These are phyloP conservation scores for Mycena olivaceomarginata DNA, from an alignment of 768 basidiomycete species.

Conservation along the genomic window DNA sequence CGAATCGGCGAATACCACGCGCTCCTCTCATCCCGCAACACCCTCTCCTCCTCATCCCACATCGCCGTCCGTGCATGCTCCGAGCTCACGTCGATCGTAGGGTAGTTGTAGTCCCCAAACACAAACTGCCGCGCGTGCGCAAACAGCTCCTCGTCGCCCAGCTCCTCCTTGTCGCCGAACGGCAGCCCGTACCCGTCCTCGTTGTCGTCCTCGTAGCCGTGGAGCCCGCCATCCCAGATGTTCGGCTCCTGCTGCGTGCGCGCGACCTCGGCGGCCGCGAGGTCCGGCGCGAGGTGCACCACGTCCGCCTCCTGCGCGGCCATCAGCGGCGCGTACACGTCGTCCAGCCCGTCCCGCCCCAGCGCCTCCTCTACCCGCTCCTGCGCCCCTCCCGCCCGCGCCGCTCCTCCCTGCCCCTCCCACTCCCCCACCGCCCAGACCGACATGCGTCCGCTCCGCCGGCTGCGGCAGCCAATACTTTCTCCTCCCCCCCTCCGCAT, in stretches of 20 bases:
- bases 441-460: conserved; percentile 59
- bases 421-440: conserved; percentile 62
- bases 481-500: conserved; percentile 90
- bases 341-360: conserved; percentile 67
- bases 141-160: conserved; percentile 85
- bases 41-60: conserved; percentile 92
- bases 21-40: conserved; percentile 83
- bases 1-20: conserved; percentile 82
- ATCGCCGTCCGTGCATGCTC: conserved; percentile 79
- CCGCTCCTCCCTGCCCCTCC: conserved; percentile 61
- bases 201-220: conserved; percentile 29
- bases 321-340: conserved; percentile 86
- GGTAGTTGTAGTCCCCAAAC: conserved; percentile 95
- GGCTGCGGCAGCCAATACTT: conserved; percentile 98
- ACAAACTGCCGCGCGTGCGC: conserved; percentile 85
- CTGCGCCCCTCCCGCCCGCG: conserved; percentile 63
- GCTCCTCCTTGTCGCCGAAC: conserved; percentile 80
- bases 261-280: conserved; percentile 59
- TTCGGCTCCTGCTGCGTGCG: conserved; percentile 55
- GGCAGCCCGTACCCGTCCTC: conserved; percentile 75
- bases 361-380: conserved; percentile 62
- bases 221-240: conserved; percentile 57
- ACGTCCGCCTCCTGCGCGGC: conserved; percentile 76
- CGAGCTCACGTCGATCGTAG: conserved; percentile 90
- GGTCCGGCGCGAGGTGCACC: conserved; percentile 79